A percentile compares a stretch with the other conserved stretches of the same genome.
Evolutionary conservation across 164 flowering plant genomes (phyloP).

Genomic region (Aristolochia contorta): DNA sequence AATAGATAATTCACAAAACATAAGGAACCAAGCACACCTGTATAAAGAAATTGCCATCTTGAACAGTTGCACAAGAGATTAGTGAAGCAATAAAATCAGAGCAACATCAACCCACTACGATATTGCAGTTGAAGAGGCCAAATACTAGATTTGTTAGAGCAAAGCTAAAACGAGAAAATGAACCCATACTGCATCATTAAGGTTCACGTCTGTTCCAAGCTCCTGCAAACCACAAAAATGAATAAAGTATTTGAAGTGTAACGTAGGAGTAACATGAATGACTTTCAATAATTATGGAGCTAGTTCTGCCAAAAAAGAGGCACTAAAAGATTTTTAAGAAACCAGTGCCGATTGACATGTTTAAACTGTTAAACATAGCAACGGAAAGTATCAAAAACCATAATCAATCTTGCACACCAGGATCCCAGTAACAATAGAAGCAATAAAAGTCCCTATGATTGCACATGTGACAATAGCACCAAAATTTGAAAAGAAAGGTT

Average conservation of each 20-base stretch:
- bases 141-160: neutral
- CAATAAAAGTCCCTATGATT: conserved; percentile 78
- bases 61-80: conserved; percentile 13
- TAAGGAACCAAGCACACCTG: conserved; percentile 41
- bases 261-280: neutral
- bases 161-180: conserved; percentile 3
- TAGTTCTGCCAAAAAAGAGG: neutral
- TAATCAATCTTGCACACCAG: conserved; percentile 48
- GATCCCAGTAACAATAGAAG: conserved; percentile 85
- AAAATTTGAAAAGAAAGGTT: conserved; percentile 96
- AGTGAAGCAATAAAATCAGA: neutral
- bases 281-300: neutral
- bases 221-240: conserved; percentile 10
- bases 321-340: neutral
- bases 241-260: neutral
- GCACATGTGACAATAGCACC: conserved; percentile 99
- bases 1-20: conserved; percentile 1
- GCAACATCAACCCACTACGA: neutral
- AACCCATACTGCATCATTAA: conserved; percentile 93
- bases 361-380: neutral
- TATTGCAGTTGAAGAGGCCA: no score
- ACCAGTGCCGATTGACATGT: neutral
- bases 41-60: conserved; percentile 99
- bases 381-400: neutral
- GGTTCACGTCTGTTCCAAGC: conserved; percentile 88